Base-by-base conservation (phyloP, 2,329 filamentous ascomycete species). In the Aspergillus sp. region DNA sequence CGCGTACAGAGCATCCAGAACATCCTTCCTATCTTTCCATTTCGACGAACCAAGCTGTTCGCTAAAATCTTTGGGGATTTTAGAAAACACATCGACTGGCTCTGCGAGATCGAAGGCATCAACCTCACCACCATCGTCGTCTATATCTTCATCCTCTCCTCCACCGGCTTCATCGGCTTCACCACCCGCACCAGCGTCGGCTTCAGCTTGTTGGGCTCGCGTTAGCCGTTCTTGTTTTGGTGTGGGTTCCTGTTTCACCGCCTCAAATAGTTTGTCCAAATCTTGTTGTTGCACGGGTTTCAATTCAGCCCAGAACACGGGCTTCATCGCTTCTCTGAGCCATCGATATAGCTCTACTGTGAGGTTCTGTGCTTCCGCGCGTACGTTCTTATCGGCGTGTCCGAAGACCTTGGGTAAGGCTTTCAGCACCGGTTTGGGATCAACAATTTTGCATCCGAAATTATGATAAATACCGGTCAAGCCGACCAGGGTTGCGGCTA, bases 21-120 rank as follows among this genome's bases (percentile, higher is more conserved):
- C 91, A 66, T 99, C 95, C 75, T 99, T 99, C 61, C 95, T 84
- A 65, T 99, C 96, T 72, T 99, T 99, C 95, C 95, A 99, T 73
- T 99, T 99, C 0, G 93, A 88, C 9, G 93, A 98, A 0, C 84
- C 88, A 30, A 99, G 79, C 58, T 89, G 87, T 20, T 99, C 95
- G 63, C 86, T 83, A 64, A 97, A 93, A 71, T 92, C 87, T 40
- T 86, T 85, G 0, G 93, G 89, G 3, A 98, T 81, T 66, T 93
- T 95, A 39, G 89, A 83, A 56, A 91, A 75, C 1, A 97, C 87
- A 71, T 99, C 92, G 59, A 97, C 88, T 0, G 93, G 90, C 70
- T 96, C 93, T 37, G 90, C 88, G 41, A 95, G 78, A 68, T 93
- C 89, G 67, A 91, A 91, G 1, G 81, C 87, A 68, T 98, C 93